Conservation (phyloP, 306 rosid species). For the Mucuna pruriens region DNA sequence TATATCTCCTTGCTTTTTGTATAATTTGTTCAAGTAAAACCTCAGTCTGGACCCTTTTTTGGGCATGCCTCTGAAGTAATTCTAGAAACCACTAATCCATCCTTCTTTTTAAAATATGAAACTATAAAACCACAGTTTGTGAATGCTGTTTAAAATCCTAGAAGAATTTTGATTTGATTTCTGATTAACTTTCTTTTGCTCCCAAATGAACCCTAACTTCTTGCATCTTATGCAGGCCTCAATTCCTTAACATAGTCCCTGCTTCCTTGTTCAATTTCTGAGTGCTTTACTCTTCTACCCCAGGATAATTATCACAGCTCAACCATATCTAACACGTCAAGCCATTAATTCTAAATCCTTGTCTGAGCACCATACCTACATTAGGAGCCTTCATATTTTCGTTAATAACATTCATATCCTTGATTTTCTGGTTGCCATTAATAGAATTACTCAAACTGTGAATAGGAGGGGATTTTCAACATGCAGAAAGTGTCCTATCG, state of each 20-base stretch:
- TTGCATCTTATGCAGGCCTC: not conserved
- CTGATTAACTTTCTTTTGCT: not conserved
- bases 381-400: not conserved
- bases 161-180: not conserved
- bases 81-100: not conserved
- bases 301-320: not conserved
- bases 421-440: not conserved
- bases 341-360: not conserved
- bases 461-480: not conserved
- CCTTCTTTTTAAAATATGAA: not conserved
- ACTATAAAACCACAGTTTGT: not conserved
- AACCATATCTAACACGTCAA: not conserved
- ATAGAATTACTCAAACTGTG: not conserved
- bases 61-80: not conserved
- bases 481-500: not conserved
- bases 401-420: not conserved
- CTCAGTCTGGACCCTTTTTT: not conserved
- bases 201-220: not conserved
- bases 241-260: not conserved
- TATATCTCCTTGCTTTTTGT: not conserved
- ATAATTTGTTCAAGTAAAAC: constrained; percentile 16
- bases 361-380: not conserved
- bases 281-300: not conserved
- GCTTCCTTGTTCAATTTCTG: not conserved
- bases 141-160: not conserved